Conservation (phyloP, 352 stramenopile genomes). For the Globisporangium irregulare region DNA sequence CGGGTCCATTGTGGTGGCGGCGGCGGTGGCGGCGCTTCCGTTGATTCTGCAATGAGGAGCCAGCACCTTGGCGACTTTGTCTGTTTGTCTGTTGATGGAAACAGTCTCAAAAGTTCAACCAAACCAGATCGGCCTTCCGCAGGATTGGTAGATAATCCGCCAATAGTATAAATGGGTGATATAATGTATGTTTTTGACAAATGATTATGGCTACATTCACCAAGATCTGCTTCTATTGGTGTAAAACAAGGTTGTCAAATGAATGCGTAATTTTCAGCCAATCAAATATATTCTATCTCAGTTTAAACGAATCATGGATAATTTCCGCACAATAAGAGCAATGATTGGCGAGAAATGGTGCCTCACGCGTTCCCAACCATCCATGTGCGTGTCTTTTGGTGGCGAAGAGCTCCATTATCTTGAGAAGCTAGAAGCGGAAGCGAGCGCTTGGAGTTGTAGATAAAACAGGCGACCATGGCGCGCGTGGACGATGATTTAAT, state of each 20-base stretch:
- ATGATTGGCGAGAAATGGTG: constrained; percentile 12
- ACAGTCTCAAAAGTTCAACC: constrained; percentile 20
- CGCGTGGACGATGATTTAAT: constrained; percentile 65
- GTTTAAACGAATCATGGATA: not conserved
- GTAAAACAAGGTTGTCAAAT: not conserved
- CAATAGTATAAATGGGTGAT: not conserved
- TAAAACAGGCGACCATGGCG: constrained; percentile 19
- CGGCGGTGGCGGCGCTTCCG: not conserved
- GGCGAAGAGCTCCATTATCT: constrained; percentile 14
- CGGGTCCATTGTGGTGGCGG: constrained; percentile 11
- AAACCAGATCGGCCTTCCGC: not conserved
- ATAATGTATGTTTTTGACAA: constrained; percentile 1
- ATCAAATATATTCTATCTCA: not conserved
- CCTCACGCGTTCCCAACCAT: constrained; percentile 19
- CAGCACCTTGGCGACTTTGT: not conserved
- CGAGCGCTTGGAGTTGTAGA: not conserved
- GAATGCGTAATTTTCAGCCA: not conserved
- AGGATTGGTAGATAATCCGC: not conserved
- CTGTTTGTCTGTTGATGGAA: constrained; percentile 15
- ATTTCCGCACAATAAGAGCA: not conserved
- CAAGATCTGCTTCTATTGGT: not conserved
- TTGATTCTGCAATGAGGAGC: not conserved
- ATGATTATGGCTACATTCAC: not conserved
- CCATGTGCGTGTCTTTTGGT: constrained; percentile 24
- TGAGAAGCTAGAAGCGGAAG: constrained; percentile 8